These are phyloP conservation scores for Tremella yokohamensis DNA, from an alignment of 768 basidiomycete genomes.

Conservation along the genomic window DNA sequence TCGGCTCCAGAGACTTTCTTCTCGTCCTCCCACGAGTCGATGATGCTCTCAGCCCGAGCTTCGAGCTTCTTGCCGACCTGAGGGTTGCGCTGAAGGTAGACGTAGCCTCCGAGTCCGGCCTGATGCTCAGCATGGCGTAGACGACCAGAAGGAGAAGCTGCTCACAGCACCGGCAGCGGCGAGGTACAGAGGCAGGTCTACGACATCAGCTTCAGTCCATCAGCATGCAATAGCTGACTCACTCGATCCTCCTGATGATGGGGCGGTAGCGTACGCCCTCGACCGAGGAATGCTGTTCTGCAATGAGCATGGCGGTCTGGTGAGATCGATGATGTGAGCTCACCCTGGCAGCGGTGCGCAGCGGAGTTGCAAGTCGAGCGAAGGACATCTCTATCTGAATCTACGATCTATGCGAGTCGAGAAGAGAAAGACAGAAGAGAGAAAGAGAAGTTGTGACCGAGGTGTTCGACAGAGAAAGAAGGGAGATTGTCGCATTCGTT, in stretches of 20 bases:
- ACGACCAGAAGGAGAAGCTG: not conserved
- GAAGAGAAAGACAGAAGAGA: too few species aligned
- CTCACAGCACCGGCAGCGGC: slow-evolving; percentile 35
- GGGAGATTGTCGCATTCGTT: too few species aligned
- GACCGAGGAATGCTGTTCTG: slow-evolving; percentile 12
- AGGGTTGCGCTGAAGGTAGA: slow-evolving; percentile 54
- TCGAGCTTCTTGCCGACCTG: slow-evolving; percentile 16
- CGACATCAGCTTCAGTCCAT: not conserved
- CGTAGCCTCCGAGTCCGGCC: slow-evolving; percentile 53
- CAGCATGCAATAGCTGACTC: not conserved
- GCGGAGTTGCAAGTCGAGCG: too few species aligned
- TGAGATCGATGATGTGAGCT: too few species aligned
- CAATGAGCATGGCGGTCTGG: slow-evolving; percentile 5
- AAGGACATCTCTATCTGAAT: too few species aligned
- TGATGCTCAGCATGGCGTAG: slow-evolving; percentile 3
- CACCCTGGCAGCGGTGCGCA: too few species aligned
- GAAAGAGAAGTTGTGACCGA: too few species aligned
- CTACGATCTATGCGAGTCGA: too few species aligned
- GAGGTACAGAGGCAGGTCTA: slow-evolving; percentile 33
- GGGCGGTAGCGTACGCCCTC: slow-evolving; percentile 24
- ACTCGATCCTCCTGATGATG: slow-evolving; percentile 29
- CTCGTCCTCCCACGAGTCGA: slow-evolving; percentile 8
- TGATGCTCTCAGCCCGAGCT: slow-evolving; percentile 57
- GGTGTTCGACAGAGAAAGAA: too few species aligned
- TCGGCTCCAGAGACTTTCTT: not conserved